Percentiles rank a stretch among this genome's conserved stretches.
These are phyloP conservation scores for Dryadomyces quercivorus DNA, from an alignment of 2,329 filamentous ascomycete genomes.

Conservation along the genomic window DNA sequence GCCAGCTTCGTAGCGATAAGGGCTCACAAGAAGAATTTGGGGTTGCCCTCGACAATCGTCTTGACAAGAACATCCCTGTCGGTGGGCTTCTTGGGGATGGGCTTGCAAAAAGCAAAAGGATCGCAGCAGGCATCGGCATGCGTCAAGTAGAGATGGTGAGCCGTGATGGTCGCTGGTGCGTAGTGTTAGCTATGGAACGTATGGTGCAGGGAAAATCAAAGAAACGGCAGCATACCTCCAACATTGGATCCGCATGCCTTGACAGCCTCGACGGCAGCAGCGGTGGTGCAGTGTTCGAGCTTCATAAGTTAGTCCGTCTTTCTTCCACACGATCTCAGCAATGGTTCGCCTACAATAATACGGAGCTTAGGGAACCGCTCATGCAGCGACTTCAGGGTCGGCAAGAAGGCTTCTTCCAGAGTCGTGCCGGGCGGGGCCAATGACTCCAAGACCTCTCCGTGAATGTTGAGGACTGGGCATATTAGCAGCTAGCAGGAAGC, in stretches of 20 bases:
- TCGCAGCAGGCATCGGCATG: conserved; percentile 13
- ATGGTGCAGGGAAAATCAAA: neutral
- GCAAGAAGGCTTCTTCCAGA: conserved; percentile 62
- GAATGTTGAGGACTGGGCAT: conserved; percentile 50
- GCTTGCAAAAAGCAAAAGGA: conserved; percentile 42
- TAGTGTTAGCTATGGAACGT: neutral
- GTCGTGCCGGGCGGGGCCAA: conserved; percentile 24
- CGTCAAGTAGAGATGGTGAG: conserved; percentile 66
- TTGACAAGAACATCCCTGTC: conserved; percentile 62
- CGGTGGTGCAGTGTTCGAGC: conserved; percentile 70
- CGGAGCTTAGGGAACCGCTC: conserved; percentile 59
- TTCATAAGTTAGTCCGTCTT: neutral
- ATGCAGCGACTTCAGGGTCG: conserved; percentile 64
- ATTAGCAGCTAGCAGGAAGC: neutral
- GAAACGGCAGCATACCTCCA: conserved; percentile 26
- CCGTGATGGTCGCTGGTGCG: conserved; percentile 60
- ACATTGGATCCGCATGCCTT: conserved; percentile 66
- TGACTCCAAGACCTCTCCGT: conserved; percentile 56
- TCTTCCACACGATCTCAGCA: neutral
- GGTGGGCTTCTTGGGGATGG: conserved; percentile 59
- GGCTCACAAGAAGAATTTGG: conserved; percentile 51
- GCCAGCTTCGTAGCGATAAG: neutral
- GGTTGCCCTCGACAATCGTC: conserved; percentile 44
- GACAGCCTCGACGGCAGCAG: conserved; percentile 68
- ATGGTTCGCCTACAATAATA: conserved; percentile 31